These are phyloP conservation scores for Priceomyces melissophilus DNA, from an alignment of 805 yeast genomes.

Conservation along the genomic window DNA sequence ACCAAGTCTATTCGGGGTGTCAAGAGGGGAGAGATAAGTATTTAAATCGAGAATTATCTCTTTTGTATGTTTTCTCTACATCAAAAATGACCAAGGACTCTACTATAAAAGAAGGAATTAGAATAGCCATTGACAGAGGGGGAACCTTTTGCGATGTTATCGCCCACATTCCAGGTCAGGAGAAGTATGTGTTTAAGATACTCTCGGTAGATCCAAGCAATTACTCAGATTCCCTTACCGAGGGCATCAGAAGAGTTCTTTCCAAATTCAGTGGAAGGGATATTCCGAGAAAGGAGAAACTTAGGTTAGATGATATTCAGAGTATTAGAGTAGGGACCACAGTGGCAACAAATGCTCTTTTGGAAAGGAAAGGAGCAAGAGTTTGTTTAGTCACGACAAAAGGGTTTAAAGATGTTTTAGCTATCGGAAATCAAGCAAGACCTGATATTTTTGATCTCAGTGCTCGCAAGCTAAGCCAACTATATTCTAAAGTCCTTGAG, in stretches of 20 bases:
- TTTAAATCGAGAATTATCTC: no score
- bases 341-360: conserved; percentile 86
- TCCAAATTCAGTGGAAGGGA: conserved; percentile 51
- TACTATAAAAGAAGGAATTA: conserved; percentile 8
- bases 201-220: conserved; percentile 86
- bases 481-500: conserved; percentile 74
- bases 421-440: conserved; percentile 85
- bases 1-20: no score
- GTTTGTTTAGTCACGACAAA: conserved; percentile 81
- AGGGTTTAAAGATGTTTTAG: conserved; percentile 77
- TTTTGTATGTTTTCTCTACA: no score
- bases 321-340: conserved; percentile 87
- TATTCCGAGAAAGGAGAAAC: conserved; percentile 29
- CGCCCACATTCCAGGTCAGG: conserved; percentile 45
- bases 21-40: no score
- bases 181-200: conserved; percentile 61
- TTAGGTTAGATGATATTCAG: conserved; percentile 57
- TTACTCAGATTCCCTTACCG: conserved; percentile 87
- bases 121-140: conserved; percentile 24
- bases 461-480: conserved; percentile 60
- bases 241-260: conserved; percentile 79
- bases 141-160: conserved; percentile 24
- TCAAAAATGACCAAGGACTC: no score
- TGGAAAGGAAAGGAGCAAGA: conserved; percentile 84
- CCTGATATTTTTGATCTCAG: conserved; percentile 82